A percentile compares a stretch with the other conserved stretches of the same genome.
phyloP scores from a whole-genome alignment of 2,329 filamentous ascomycete species.

The Trichoderma aggressivum region DNA sequence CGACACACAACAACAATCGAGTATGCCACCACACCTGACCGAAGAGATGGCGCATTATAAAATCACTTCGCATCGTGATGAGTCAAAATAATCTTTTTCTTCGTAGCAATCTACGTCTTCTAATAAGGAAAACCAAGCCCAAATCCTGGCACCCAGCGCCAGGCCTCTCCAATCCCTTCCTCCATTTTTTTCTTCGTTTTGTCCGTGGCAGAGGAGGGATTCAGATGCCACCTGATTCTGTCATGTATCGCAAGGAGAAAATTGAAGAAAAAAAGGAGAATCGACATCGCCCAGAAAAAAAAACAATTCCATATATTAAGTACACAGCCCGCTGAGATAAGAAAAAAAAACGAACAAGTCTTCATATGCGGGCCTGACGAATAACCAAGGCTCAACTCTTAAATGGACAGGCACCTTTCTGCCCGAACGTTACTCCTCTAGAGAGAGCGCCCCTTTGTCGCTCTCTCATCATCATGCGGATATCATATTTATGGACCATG shows the following conservation, averaged over 20 bases:
- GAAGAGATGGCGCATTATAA: background rate
- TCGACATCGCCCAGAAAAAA: background rate
- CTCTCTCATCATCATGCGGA: constrained; percentile 1
- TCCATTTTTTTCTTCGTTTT: background rate
- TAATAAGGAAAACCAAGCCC: background rate
- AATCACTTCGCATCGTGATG: background rate
- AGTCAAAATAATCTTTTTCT: background rate
- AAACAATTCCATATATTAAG: constrained; percentile 11
- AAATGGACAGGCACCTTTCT: background rate
- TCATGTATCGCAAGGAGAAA: background rate
- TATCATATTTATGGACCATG: constrained; percentile 9
- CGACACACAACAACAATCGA: background rate
- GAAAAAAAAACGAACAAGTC: background rate
- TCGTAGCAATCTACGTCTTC: background rate
- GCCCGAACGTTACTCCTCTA: background rate
- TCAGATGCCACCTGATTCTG: background rate
- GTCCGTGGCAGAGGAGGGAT: background rate
- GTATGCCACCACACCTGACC: background rate
- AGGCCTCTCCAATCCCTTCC: background rate
- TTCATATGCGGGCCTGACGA: constrained; percentile 6
- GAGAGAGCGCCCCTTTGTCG: background rate
- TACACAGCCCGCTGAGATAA: constrained; percentile 13
- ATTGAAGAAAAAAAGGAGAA: background rate
- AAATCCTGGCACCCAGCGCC: background rate
- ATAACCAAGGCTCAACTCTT: constrained; percentile 5